Base-by-base conservation (phyloP, 352 stramenopile species). In the Globisporangium paddicum region DNA sequence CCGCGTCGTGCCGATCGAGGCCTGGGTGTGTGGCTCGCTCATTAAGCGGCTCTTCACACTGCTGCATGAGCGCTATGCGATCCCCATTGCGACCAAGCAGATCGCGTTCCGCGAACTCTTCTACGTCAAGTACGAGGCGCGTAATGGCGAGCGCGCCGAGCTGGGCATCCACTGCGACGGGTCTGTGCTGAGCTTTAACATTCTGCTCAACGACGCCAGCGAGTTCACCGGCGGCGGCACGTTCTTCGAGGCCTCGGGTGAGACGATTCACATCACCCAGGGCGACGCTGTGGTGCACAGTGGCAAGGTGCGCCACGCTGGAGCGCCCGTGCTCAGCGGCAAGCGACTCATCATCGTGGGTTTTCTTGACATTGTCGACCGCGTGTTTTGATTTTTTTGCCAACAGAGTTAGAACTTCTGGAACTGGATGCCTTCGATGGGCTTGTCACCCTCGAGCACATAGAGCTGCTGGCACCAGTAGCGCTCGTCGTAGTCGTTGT, bases 181-280 rank as follows among this genome's bases (percentile, higher is more conserved):
- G 26, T 98, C 91, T 8, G 75, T 97, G 5, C 62, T 98, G n/a
- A 98, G 91, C n/a, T 98, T 98, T 66, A 97, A 96, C 53, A 66
- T 98, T 19, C 53, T 97, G 49, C 71, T 98, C 8, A 96, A 96
- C 66, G 60, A 73, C 6, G 64, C 67, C 0, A 41, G 69, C 11
- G 84, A 96, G 21, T 98, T 98, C 66, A 72, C 80, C 19, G 95
- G 93, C 41, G 95, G 95, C 19, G 95, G 95, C 37, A 98, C 95
- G 16, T 96, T 90, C 57, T 98, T 98, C 60, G 89, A 96, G 66
- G 80, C 74, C 21, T 73, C 75, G 9, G 62, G 87, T 34, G 64
- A 60, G 14, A 95, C 82, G 0, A 58, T 95, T 2, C 81, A 89
- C 59, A 87, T 89, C 48, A 63, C 77, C 7, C 79, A 95, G 58